A percentile compares a stretch with the other conserved stretches of the same genome.
Evolutionary conservation across 1,284 basidiomycete genomes (phyloP).

Genomic region (Leccinum subspadiceum): DNA sequence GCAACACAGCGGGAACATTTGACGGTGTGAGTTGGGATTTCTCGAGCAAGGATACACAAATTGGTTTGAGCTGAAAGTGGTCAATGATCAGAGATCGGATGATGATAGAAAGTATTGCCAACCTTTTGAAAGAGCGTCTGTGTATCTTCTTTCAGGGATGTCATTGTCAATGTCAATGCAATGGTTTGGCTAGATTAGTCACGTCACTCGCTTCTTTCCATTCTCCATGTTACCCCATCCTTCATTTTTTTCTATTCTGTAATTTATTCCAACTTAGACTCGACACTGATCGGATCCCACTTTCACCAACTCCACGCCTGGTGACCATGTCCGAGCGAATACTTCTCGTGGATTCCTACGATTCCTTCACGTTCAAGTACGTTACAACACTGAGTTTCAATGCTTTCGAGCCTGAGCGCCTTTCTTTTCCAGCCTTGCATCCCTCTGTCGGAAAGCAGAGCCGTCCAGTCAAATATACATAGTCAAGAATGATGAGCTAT

Average conservation of each 20-base stretch:
- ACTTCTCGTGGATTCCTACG: conserved; percentile 79
- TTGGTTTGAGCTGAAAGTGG: conserved; percentile 61
- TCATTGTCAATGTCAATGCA: conserved; percentile 2
- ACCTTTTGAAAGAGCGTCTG: conserved; percentile 36
- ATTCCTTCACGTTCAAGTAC: conserved; percentile 84
- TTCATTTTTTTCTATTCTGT: not conserved
- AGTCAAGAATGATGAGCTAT: conserved; percentile 66
- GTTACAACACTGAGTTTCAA: conserved; percentile 26
- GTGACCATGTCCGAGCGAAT: conserved; percentile 36
- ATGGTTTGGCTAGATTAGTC: not conserved
- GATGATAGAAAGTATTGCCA: conserved; percentile 4
- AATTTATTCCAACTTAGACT: not conserved
- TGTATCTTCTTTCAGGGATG: not conserved
- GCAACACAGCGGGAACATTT: conserved; percentile 43
- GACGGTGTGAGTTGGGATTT: conserved; percentile 58
- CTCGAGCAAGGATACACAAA: conserved; percentile 77
- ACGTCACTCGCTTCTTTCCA: not conserved
- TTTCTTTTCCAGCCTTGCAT: conserved; percentile 51
- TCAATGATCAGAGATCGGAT: not conserved
- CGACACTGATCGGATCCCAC: not conserved
- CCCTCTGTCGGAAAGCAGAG: conserved; percentile 58
- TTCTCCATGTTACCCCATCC: conserved; percentile 6
- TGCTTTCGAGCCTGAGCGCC: conserved; percentile 5
- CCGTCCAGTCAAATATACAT: conserved; percentile 62
- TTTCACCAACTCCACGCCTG: not conserved